These are phyloP conservation scores for Pleurotus sapidus DNA, from an alignment of 768 basidiomycete species.

Conservation along the genomic window DNA sequence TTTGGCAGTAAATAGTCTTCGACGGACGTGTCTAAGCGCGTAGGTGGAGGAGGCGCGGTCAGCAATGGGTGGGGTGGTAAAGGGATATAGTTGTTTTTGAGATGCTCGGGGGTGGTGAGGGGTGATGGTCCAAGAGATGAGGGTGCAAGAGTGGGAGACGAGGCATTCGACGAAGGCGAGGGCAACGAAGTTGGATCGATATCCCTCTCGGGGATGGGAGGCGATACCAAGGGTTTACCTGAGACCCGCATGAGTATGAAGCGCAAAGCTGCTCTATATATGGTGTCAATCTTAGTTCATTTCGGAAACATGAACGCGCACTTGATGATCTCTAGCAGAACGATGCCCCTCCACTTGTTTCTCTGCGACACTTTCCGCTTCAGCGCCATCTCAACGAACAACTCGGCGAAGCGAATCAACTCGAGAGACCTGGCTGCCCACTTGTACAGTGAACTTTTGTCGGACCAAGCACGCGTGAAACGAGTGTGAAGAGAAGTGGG, in stretches of 20 bases:
- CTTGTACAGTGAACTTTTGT: conserved; percentile 67
- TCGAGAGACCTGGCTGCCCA: conserved; percentile 76
- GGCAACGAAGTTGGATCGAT: conserved; percentile 74
- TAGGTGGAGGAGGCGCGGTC: conserved; percentile 42
- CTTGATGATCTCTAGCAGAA: conserved; percentile 85
- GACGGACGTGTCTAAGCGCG: conserved; percentile 51
- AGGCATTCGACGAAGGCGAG: conserved; percentile 40
- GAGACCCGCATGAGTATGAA: conserved; percentile 74
- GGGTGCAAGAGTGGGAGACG: conserved; percentile 59
- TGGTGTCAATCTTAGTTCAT: conserved; percentile 11
- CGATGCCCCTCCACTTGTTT: conserved; percentile 71
- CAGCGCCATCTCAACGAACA: conserved; percentile 88
- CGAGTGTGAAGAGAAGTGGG: conserved; percentile 79
- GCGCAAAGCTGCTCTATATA: conserved; percentile 67
- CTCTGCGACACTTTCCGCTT: conserved; percentile 65
- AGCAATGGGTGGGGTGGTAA: conserved; percentile 65
- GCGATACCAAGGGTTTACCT: conserved; percentile 68
- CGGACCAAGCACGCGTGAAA: conserved; percentile 86
- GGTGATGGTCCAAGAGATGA: conserved; percentile 56
- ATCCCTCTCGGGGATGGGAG: conserved; percentile 85
- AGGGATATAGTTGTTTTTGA: conserved; percentile 73
- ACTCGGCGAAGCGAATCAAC: conserved; percentile 75
- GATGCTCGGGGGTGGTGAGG: conserved; percentile 70
- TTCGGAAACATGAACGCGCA: conserved; percentile 33
- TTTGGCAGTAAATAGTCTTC: conserved; percentile 86